Evolutionary conservation across 139 green algal genomes (phyloP).

Genomic region (Diplosphaera chodatii): DNA sequence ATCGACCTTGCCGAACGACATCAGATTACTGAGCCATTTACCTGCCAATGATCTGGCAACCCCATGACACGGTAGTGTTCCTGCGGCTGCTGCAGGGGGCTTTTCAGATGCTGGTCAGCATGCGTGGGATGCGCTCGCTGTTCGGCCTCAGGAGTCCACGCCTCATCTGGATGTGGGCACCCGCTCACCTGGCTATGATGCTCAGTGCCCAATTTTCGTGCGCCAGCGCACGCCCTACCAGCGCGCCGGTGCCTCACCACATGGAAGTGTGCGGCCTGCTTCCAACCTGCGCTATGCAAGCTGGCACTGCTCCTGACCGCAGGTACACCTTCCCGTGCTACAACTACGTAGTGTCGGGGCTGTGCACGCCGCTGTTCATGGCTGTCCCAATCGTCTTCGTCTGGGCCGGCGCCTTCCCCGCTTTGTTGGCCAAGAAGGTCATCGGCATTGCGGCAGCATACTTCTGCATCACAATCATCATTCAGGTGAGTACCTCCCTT

Average conservation of each 20-base stretch:
- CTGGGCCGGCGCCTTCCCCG: not conserved
- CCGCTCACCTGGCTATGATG: not conserved
- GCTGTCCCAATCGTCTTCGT: not conserved
- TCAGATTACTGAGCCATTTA: no score
- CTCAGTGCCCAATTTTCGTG: no score
- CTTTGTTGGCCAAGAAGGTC: not conserved
- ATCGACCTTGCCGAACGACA: no score
- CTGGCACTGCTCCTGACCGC: not conserved
- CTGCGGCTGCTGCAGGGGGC: no score
- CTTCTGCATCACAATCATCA: not conserved
- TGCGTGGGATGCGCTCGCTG: not conserved
- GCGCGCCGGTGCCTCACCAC: no score
- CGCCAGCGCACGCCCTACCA: no score
- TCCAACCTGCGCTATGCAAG: no score
- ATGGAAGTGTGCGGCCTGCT: no score
- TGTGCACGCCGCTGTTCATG: not conserved
- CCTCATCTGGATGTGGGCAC: not conserved
- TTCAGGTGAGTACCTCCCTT: no score
- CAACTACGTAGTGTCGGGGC: not conserved
- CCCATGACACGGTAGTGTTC: no score
- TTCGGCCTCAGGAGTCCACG: not conserved
- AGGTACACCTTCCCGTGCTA: not conserved
- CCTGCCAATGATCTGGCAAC: no score
- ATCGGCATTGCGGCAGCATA: not conserved
- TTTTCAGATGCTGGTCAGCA: not conserved